Evolutionary conservation across 306 rosid genomes (phyloP), one percentile per base, ranked within the genome.

Genomic region (Myrica gale): DNA sequence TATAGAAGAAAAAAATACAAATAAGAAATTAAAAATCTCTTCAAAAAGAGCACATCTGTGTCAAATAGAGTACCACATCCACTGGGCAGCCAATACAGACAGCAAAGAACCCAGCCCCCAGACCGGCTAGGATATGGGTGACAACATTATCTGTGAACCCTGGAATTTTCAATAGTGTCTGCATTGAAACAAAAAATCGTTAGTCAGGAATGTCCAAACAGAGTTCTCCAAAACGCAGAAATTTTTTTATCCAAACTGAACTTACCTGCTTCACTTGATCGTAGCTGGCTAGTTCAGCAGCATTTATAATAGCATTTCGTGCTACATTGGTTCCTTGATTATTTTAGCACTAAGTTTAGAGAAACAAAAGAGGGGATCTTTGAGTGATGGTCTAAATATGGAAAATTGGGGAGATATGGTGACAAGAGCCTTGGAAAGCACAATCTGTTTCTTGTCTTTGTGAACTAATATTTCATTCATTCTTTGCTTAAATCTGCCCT

Each of bases 31-130:
- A 32, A 32, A 32, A 32, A 32, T 32, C 68, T 70, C 45, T 39
- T 12, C 39, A 43, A 15, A 7, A 68, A 66, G 26, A 17, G 44
- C 10, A 9, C 67, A 8, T 2, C 73, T 41, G 46, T 23, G 44
- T 63, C 44, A 82, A 80, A 68, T 67, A 69, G 43, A 51, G 92
- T 92, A 95, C 98, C 98, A 95, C 98, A 68, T 95, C 98, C 9
- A 95, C 98, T 0, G 98, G 98, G 54, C 97, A 95, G 53, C 98
- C 98, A 88, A 95, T 84, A 71, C 97, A 95, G 76, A 95, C 98
- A 52, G 98, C 98, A 26, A 95, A 83, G 75, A 95, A 92, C 48
- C 98, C 98, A 4, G 98, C 98, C 78, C 98, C 98, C 1, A 95
- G 88, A 82, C 97, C 98, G 63, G 98, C 56, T 83, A 95, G 77